Percentiles rank a stretch among this genome's conserved stretches.
Evolutionary conservation across 2,329 filamentous ascomycete species (phyloP).

Genomic region (Fusarium veterinarium): DNA sequence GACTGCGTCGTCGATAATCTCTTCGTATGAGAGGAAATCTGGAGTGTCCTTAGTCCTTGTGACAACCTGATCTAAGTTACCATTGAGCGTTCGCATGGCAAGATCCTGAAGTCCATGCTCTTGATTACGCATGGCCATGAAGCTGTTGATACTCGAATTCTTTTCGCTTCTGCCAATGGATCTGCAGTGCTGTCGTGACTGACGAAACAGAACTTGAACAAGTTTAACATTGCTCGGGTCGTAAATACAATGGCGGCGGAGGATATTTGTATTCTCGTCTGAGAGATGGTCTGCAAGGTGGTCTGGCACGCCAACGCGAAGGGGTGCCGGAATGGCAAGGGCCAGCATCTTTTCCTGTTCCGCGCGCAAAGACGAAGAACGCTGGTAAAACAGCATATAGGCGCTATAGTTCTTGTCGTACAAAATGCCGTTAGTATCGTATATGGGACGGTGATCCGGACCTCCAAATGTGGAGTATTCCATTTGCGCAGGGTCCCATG

Average conservation of each 20-base stretch:
- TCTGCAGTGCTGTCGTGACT: slow-evolving; percentile 61
- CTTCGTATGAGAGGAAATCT: slow-evolving; percentile 68
- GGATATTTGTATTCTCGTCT: slow-evolving; percentile 76
- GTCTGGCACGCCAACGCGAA: slow-evolving; percentile 59
- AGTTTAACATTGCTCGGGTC: slow-evolving; percentile 78
- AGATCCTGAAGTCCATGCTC: slow-evolving; percentile 55
- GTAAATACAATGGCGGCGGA: slow-evolving; percentile 83
- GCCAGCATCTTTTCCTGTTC: slow-evolving; percentile 60
- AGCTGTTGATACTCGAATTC: slow-evolving; percentile 10
- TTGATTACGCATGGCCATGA: slow-evolving; percentile 5
- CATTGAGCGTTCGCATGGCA: slow-evolving; percentile 66
- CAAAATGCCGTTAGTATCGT: slow-evolving; percentile 57
- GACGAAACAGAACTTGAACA: slow-evolving; percentile 70
- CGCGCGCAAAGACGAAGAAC: slow-evolving; percentile 72
- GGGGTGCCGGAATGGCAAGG: slow-evolving; percentile 47
- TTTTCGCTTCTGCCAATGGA: neutral
- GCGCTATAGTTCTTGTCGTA: slow-evolving; percentile 84
- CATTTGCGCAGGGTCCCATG: slow-evolving; percentile 80
- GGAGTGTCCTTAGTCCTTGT: slow-evolving; percentile 76
- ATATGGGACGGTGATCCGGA: slow-evolving; percentile 63
- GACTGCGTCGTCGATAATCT: slow-evolving; percentile 61
- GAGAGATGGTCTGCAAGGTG: slow-evolving; percentile 70
- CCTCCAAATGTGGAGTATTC: slow-evolving; percentile 85
- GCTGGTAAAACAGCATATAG: slow-evolving; percentile 98
- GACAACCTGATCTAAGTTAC: slow-evolving; percentile 80